Base-by-base conservation (phyloP, 1,284 basidiomycete species). In the Cutaneotrichosporon cavernicola region DNA sequence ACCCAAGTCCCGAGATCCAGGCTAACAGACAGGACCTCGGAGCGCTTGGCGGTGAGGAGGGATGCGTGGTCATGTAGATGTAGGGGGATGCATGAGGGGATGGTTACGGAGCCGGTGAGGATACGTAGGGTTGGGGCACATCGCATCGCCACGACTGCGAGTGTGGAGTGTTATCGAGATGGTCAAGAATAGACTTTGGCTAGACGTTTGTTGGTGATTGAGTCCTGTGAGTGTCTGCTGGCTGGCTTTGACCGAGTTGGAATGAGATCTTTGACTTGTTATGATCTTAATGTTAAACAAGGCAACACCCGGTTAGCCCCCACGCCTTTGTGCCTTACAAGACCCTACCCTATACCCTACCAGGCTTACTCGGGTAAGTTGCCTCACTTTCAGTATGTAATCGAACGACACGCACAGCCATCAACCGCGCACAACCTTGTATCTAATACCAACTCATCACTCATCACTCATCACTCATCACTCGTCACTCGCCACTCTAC, bases 31-130 rank as follows among this genome's bases (percentile, higher is more conserved):
- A 80, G 77, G 78, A 78, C 60, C 65, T 80, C 6, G 77, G 75
- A 0, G 76, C 70, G 9, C 63, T 77, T 21, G 76, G 73, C 31
- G 65, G 67, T 38, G 75, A 75, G 30, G 77, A 80, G 13, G 71
- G 69, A 6, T 79, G 79, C 66, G 69, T 69, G 4, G 73, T 79
- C 65, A 79, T 67, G 65, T 67, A 63, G 50, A n/a, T 51, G 26
- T 51, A 43, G 34, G 53, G 34, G 50, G n/a, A 52, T 49, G 58
- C 47, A 50, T 46, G 22, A 5, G 13, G 22, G 49, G 49, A 22
- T 50, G 11, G 26, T 52, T 31, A 31, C 30, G 51, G 30, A 13
- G 51, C 31, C 51, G 30, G 9, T 10, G 13, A 13, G 51, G 14
- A 13, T 9, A 11, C 50, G 6, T 21, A n/a, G n/a, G n/a, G n/a